A percentile compares a stretch with the other conserved stretches of the same genome.
Conservation (phyloP, 2,329 filamentous ascomycete species). For the Sarocladium strictum region DNA sequence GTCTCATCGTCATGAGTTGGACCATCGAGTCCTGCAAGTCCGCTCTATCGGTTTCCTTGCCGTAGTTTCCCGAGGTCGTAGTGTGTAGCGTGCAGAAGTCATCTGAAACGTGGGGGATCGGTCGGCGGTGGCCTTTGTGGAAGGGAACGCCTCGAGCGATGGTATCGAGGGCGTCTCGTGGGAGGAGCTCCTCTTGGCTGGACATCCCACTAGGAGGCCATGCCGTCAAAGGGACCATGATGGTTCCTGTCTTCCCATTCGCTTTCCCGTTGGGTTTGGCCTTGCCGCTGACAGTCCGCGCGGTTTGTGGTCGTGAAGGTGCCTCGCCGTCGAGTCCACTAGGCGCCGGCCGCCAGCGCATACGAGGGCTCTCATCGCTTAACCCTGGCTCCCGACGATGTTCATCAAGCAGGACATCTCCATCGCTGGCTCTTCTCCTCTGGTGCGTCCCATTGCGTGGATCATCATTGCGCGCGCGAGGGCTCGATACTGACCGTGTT, state of each 20-base stretch:
- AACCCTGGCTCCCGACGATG: neutral
- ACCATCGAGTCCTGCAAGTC: constrained; percentile 50
- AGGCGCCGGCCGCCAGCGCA: constrained; percentile 1
- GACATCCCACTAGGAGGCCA: constrained; percentile 53
- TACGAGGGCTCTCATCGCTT: neutral
- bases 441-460: neutral
- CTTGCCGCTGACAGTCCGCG: constrained; percentile 10
- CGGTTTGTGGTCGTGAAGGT: constrained; percentile 1
- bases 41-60: constrained; percentile 38
- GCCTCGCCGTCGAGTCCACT: constrained; percentile 6
- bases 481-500: neutral
- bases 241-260: neutral
- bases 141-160: constrained; percentile 52
- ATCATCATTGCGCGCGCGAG: neutral
- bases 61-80: constrained; percentile 38
- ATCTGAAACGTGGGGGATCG: constrained; percentile 49
- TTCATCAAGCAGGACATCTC: neutral
- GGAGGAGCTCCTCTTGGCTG: constrained; percentile 42
- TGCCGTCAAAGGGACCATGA: constrained; percentile 34
- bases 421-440: constrained; percentile 4
- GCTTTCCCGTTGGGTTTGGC: constrained; percentile 3
- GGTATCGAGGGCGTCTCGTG: constrained; percentile 49
- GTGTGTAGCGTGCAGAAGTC: constrained; percentile 52
- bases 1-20: constrained; percentile 50
- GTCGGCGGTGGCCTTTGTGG: constrained; percentile 47